Evolutionary conservation across 2,329 filamentous ascomycete genomes (phyloP).

Genomic region (Beauveria medogensis): DNA sequence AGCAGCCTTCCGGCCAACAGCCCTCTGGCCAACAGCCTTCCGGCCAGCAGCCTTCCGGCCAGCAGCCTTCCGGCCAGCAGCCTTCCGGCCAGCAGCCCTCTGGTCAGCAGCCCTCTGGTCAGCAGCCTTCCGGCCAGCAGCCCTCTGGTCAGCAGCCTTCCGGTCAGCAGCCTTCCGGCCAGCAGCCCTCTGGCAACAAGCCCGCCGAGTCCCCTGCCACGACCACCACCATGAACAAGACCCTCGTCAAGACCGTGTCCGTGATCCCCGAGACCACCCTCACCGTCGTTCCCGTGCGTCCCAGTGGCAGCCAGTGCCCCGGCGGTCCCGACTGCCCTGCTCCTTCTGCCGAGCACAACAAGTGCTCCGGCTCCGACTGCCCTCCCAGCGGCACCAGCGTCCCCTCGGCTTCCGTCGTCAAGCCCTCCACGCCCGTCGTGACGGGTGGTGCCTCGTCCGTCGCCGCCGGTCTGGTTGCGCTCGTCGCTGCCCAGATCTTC

Average conservation of each 20-base stretch:
- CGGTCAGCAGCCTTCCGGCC: not conserved
- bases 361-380: constrained; percentile 6
- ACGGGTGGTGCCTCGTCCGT: constrained; percentile 5
- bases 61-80: too few species aligned
- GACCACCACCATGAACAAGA: not conserved
- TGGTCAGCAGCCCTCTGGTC: too few species aligned
- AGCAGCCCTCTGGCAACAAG: not conserved
- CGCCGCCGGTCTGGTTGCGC: constrained; percentile 1
- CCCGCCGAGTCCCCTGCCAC: not conserved
- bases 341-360: not conserved
- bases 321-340: constrained; percentile 7
- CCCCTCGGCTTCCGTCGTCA: not conserved
- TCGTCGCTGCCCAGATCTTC: constrained; percentile 7
- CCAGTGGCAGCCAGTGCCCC: constrained; percentile 3
- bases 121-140: too few species aligned
- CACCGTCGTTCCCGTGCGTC: not conserved
- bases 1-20: too few species aligned
- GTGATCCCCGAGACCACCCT: not conserved
- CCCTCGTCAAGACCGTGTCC: constrained; percentile 3
- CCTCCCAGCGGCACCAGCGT: not conserved
- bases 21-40: too few species aligned
- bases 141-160: not conserved
- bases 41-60: too few species aligned
- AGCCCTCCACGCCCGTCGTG: not conserved
- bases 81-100: too few species aligned